A percentile compares a stretch with the other conserved stretches of the same genome.
phyloP scores from a whole-genome alignment of 768 basidiomycete genomes.

The Tricholoma saponaceum region DNA sequence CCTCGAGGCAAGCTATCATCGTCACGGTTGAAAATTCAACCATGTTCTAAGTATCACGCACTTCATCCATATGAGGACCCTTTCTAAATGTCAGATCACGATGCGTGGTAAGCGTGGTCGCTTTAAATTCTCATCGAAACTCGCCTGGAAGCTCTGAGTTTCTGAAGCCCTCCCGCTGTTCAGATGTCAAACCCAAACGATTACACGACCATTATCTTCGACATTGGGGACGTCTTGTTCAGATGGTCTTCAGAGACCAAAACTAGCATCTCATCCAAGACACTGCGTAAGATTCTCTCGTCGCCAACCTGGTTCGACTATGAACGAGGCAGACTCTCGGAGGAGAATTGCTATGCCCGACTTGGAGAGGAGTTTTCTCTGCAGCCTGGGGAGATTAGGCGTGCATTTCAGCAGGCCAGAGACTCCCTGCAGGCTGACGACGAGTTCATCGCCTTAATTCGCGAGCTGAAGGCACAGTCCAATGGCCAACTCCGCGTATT shows the following conservation, averaged over 20 bases:
- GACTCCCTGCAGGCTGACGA: slow-evolving; percentile 42
- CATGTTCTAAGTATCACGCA: slow-evolving; percentile 4
- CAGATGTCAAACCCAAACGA: slow-evolving; percentile 7
- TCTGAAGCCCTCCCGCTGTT: background rate
- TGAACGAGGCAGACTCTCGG: slow-evolving; percentile 41
- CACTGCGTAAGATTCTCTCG: slow-evolving; percentile 37
- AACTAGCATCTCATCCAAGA: slow-evolving; percentile 37
- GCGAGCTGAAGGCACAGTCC: slow-evolving; percentile 38
- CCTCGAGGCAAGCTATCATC: slow-evolving; percentile 17
- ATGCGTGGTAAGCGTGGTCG: background rate
- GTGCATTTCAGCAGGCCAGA: slow-evolving; percentile 44
- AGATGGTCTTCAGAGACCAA: slow-evolving; percentile 46
- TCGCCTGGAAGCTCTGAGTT: background rate
- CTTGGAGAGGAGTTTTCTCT: slow-evolving; percentile 37
- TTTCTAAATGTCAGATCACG: slow-evolving; percentile 14
- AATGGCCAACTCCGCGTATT: slow-evolving; percentile 35
- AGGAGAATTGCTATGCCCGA: slow-evolving; percentile 39
- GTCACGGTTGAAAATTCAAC: slow-evolving; percentile 8
- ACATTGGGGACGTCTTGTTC: slow-evolving; percentile 55
- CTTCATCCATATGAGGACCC: background rate
- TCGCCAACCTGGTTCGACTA: slow-evolving; percentile 51
- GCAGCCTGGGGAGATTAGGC: slow-evolving; percentile 33
- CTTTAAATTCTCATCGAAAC: slow-evolving; percentile 9
- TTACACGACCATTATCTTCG: slow-evolving; percentile 42
- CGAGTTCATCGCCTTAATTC: slow-evolving; percentile 41